Base-by-base conservation (phyloP, 208 protist species). In the Strigomonas galati region DNA sequence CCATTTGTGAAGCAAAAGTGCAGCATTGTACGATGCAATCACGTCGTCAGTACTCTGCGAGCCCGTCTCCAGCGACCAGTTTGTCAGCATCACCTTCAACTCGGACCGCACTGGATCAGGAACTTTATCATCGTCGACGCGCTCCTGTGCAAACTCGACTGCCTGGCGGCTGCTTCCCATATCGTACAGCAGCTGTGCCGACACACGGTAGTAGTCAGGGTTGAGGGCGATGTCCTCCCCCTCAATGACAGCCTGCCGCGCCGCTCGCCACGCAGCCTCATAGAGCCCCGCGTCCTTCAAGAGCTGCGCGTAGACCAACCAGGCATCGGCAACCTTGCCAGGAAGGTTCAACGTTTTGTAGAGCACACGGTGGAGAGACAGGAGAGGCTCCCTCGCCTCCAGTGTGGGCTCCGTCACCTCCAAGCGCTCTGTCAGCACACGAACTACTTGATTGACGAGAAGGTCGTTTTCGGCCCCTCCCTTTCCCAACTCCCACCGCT, bases 101-200 rank as follows among this genome's bases (percentile, higher is more conserved):
- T 94, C 84, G 6, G 90, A 81, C 10, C 76, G 82, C 43, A 82
- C 66, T 4, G 48, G 54, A 21, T 40, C 51, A 0, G 78, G 67
- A 19, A 91, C 60, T 27, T 67, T 48, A 4, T 5, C 0, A 56
- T 88, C 65, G 19, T 49, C 64, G 21, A 78, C 26, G 59, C 79
- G 71, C 61, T 68, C 64, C n/a, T 81, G 67, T 10, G 93, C 85
- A 63, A 96, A 86, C 43, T 85, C 81, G 35, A 98, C 76, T 10
- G 93, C 95, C 28, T 90, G 81, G 30, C 78, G 81, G 3, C 81
- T 67, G 4, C 87, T 79, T 24, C 90, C 81, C 58, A 89, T 87
- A 27, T 91, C 91, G 67, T 94, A 82, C 37, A 97, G 69, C 17
- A 98, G 69, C 63, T 97, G 87, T 10, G 95, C 87, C 2, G 87